Conservation (phyloP, 495 filamentous ascomycete species). For the Geoglossum glabrum region DNA sequence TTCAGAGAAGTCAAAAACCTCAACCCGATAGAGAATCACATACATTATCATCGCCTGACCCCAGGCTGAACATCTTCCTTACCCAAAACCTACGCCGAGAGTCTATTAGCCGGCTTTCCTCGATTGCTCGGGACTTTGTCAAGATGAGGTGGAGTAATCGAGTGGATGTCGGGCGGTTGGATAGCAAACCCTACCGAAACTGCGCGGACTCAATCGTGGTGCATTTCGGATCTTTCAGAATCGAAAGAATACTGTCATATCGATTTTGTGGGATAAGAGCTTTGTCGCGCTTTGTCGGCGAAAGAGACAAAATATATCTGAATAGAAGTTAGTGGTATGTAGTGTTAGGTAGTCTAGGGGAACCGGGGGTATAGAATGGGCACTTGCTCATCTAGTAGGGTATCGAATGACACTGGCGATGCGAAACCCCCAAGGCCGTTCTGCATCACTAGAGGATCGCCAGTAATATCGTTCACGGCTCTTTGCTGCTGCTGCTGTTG, state of each 20-base stretch:
- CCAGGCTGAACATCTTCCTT: slow-evolving; percentile 40
- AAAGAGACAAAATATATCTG: slow-evolving; percentile 31
- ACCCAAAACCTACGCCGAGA: slow-evolving; percentile 31
- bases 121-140: not conserved
- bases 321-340: not conserved
- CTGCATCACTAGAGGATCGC: not conserved
- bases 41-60: slow-evolving; percentile 9
- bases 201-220: slow-evolving; percentile 38
- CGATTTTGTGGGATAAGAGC: slow-evolving; percentile 34
- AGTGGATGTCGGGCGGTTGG: not conserved
- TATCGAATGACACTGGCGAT: slow-evolving; percentile 30
- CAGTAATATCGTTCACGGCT: not conserved
- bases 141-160: not conserved
- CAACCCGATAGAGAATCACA: not conserved
- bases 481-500: too few relatives aligned
- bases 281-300: slow-evolving; percentile 38
- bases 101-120: not conserved
- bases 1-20: not conserved
- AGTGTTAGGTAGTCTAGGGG: not conserved
- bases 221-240: slow-evolving; percentile 33
- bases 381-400: slow-evolving; percentile 30
- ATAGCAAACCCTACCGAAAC: slow-evolving; percentile 23
- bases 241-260: slow-evolving; percentile 32
- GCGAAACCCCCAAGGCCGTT: slow-evolving; percentile 26
- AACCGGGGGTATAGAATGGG: not conserved